A percentile compares a stretch with the other conserved stretches of the same genome.
These are phyloP conservation scores for Cyclotella baltica DNA, from an alignment of 108 stramenopile genomes.

Conservation along the genomic window DNA sequence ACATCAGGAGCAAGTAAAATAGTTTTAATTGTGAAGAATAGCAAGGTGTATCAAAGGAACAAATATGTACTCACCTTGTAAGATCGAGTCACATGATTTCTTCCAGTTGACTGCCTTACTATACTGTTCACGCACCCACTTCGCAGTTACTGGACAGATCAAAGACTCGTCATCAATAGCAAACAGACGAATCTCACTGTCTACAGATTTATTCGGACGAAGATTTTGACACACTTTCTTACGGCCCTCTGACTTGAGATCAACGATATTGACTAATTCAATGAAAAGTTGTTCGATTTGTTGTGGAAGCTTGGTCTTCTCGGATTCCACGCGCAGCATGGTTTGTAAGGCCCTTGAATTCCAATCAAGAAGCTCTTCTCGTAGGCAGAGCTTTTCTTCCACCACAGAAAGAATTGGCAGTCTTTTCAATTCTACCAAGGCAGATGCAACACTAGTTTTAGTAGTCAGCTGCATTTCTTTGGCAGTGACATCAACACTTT, in stretches of 20 bases:
- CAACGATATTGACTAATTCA: conserved; percentile 37
- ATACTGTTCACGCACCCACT: conserved; percentile 52
- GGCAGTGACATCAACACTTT: conserved; percentile 7
- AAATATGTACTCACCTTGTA: not conserved
- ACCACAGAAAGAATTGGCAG: conserved; percentile 62
- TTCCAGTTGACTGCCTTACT: conserved; percentile 34
- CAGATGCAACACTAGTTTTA: conserved; percentile 40
- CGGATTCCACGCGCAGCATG: no score
- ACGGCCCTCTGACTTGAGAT: conserved; percentile 48
- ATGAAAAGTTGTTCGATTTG: conserved; percentile 43
- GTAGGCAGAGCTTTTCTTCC: conserved; percentile 72
- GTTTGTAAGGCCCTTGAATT: conserved; percentile 26
- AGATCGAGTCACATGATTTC: conserved; percentile 27
- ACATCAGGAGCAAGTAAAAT: no score
- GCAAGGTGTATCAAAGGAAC: no score
- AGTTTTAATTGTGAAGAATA: no score
- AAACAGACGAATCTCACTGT: conserved; percentile 64
- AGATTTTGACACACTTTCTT: conserved; percentile 38
- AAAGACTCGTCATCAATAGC: conserved; percentile 44
- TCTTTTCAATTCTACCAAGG: conserved; percentile 46
- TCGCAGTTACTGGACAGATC: conserved; percentile 39
- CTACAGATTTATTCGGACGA: conserved; percentile 42
- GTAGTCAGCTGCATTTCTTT: conserved; percentile 25
- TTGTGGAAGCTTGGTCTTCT: conserved; percentile 27
- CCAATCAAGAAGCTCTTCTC: conserved; percentile 72